Evolutionary conservation across 1,284 basidiomycete genomes (phyloP), one percentile per base, ranked within the genome.

Genomic region (Meripilus lineatus): DNA sequence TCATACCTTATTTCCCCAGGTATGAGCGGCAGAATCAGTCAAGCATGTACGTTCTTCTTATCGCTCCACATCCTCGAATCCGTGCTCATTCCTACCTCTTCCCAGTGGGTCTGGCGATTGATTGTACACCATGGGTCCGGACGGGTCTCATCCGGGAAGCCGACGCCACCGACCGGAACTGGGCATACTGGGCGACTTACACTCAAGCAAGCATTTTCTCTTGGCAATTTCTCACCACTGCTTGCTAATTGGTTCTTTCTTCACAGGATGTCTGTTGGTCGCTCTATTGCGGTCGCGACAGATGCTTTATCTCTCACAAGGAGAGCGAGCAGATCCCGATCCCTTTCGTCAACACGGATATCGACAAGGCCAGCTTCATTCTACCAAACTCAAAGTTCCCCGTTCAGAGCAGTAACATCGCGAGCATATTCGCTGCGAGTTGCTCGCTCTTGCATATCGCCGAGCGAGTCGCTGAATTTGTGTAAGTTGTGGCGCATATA

Each of bases 51-150:
- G 66, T 23, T 5, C n/a, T 10, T 7, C 17, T 3, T 22, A n/a
- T 21, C n/a, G 23, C 14, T 36, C 26, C 13, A 10, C 13, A 15
- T 22, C 11, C 20, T 28, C 13, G 33, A 4, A 14, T 40, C 21
- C 21, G 25, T 15, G 17, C 4, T 32, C 20, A 14, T 42, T 7
- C 21, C 34, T 10, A 42, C 24, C 24, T 44, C 11, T 32, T n/a
- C n/a, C n/a, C n/a, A 79, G 77, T 81, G 42, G 80, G 79, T 10
- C 64, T 83, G 10, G 70, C 67, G 42, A 68, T 80, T 20, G 78
- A 83, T 50, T 75, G 75, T 49, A 70, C 73, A 11, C 64, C 69
- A 11, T 79, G 74, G 76, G 77, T 77, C 26, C 68, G 69, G 46
- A 64, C 67, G 1, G 74, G 72, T 1, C 61, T 70, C 13, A 75